Evolutionary conservation across 169 alveolate species (phyloP), one percentile per base, ranked within the genome.

Genomic region (Theileria sp.): DNA sequence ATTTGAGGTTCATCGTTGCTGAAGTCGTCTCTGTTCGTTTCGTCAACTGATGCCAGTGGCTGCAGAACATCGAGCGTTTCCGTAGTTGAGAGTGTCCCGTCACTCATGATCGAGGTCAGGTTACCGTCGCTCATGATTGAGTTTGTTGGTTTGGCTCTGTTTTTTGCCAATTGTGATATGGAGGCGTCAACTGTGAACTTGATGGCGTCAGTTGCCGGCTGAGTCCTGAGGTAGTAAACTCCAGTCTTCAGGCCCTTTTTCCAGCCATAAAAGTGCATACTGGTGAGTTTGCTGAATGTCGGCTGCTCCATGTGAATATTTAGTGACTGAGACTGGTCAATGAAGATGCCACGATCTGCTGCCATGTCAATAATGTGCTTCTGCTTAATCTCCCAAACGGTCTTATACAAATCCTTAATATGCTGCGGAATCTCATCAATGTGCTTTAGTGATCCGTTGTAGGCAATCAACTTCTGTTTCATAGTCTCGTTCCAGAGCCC

Each of bases 201-300:
- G 75, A 97, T 98, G 5, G 99, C 98, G 69, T 97, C 99, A 17
- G 99, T 96, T 0, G 99, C 99, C 34, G 99, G 98, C 90, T 96
- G 97, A 5, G 99, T 95, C 76, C 99, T 93, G 66, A 97, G 81
- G 87, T 97, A 98, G 86, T 98, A 98, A 87, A 95, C 92, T 30
- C 99, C 99, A 12, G 99, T 98, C 87, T 98, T 98, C 34, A 97
- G 93, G 4, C 99, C 99, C 58, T 92, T 92, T 77, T 95, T 94
- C 99, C 99, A 97, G 44, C 98, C 99, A 86, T 98, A 97, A 87
- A 98, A 97, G 88, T 97, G 99, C 99, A 97, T 97, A 30, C 99
- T 94, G 51, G 99, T 93, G 74, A 98, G 94, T 87, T 96, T 96
- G 67, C 98, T 97, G 86, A 91, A 95, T 19, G 96, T 95, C 25